Base-by-base conservation (phyloP, 345 rosid genomes). In the Citrus hindsii region DNA sequence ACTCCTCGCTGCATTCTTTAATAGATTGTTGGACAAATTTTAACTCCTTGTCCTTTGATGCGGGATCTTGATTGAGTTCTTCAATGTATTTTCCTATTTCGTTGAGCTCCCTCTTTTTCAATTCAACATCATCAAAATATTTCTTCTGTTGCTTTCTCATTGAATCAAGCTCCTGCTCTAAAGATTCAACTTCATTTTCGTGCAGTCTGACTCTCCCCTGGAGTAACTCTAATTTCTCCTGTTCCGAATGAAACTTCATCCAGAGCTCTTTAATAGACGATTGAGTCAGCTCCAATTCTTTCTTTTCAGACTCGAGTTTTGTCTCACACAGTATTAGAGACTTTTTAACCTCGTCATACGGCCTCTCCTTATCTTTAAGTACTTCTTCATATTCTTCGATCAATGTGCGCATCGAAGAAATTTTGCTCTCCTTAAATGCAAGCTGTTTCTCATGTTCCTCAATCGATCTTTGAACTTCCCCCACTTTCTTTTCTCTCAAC, bases 131-230 rank as follows among this genome's bases (percentile, higher is more conserved):
- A 24, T 77, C 2, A 46, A 63, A 62, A 73, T 46, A 69, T 75
- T 40, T 73, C 48, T 3, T 38, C 30, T 68, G 48, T 7, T 21
- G 64, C 42, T 35, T 76, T 4, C 59, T 56, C 64, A 80, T 40
- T 10, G 80, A 64, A 67, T 32, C 9, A 33, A 87, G 82, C 28
- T 82, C 32, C 69, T 68, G 25, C 76, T 80, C 69, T 78, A 69
- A 80, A 37, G 70, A 81, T 58, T 75, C 73, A 40, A 74, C 48
- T 18, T 77, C 48, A 53, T 74, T 74, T 14, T 25, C 51, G 18
- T 22, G 27, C 58, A 22, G 30, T 38, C 62, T 68, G 48, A 76
- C 40, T 40, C 6, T 24, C 25, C 13, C 37, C 60, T 69, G 21
- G 56, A 51, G 56, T 4, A 18, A 51, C 21, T 51, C 71, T 61